These are phyloP conservation scores for Mollisia scopiformis DNA, from an alignment of 2,329 filamentous ascomycete genomes.

Conservation along the genomic window DNA sequence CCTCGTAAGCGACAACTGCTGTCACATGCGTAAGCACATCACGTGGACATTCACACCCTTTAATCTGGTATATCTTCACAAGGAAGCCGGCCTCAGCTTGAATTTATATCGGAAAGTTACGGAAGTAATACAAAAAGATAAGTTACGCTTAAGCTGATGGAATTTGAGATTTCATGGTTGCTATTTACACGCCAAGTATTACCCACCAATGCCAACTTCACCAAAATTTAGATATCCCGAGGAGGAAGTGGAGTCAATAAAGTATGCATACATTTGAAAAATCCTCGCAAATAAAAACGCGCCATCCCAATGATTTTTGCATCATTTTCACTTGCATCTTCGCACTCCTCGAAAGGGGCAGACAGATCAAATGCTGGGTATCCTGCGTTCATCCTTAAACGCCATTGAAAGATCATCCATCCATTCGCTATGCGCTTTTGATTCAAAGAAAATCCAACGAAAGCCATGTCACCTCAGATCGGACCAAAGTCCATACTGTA, in stretches of 20 bases:
- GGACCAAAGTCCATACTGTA: conserved; percentile 6
- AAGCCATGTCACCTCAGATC: neutral
- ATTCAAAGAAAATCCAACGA: neutral
- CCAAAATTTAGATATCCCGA: neutral
- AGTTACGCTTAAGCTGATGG: too few species aligned
- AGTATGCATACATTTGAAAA: neutral
- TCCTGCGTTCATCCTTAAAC: neutral
- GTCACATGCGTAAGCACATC: too few species aligned
- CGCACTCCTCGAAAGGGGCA: neutral
- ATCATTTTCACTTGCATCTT: neutral
- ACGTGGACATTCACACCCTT: too few species aligned
- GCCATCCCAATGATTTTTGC: conserved; percentile 1
- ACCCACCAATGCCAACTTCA: neutral
- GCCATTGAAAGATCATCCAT: neutral
- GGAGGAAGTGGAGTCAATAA: neutral
- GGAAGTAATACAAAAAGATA: too few species aligned
- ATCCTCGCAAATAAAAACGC: neutral
- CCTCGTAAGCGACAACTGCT: too few species aligned
- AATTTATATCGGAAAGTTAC: too few species aligned
- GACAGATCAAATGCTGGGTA: conserved; percentile 1
- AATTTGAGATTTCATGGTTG: too few species aligned
- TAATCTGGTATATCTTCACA: too few species aligned
- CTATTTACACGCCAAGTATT: too few species aligned
- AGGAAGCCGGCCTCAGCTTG: too few species aligned
- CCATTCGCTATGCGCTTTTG: neutral